Percentiles rank a stretch among this genome's conserved stretches.
phyloP scores from a whole-genome alignment of 441 rosid genomes.

The Populus tomentosa region DNA sequence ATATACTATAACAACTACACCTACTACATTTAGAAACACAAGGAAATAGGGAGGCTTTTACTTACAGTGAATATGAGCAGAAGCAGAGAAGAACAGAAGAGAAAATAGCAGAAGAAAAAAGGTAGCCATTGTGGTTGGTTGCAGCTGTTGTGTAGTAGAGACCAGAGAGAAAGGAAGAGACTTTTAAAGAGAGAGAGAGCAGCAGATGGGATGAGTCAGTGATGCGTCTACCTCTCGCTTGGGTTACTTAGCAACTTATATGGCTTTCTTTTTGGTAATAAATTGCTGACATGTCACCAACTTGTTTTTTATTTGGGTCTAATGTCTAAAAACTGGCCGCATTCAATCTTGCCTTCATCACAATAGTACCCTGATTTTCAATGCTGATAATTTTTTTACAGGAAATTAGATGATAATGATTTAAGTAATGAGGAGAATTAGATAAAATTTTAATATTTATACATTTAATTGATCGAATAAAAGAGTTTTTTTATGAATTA shows the following conservation, averaged over 20 bases:
- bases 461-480: too few species aligned
- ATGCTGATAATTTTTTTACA: too few species aligned
- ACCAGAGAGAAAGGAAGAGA: neutral
- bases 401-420: too few species aligned
- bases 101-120: constrained; percentile 23
- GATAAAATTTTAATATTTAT: too few species aligned
- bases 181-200: neutral
- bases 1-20: neutral
- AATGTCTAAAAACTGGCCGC: too few species aligned
- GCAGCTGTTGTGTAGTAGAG: neutral
- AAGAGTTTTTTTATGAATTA: too few species aligned
- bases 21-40: neutral
- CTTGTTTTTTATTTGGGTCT: neutral
- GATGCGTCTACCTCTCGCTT: constrained; percentile 22
- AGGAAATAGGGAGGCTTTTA: neutral
- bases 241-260: constrained; percentile 8
- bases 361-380: too few species aligned
- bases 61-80: constrained; percentile 45
- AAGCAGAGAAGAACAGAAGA: constrained; percentile 29
- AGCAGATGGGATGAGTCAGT: constrained; percentile 4
- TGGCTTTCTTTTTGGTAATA: neutral
- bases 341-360: too few species aligned
- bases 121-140: constrained; percentile 15
- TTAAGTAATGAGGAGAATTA: too few species aligned
- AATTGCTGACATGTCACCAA: constrained; percentile 22